Evolutionary conservation across 129 eudicot species (phyloP), one percentile per base, ranked within the genome.

Genomic region (Erigeron canadensis): DNA sequence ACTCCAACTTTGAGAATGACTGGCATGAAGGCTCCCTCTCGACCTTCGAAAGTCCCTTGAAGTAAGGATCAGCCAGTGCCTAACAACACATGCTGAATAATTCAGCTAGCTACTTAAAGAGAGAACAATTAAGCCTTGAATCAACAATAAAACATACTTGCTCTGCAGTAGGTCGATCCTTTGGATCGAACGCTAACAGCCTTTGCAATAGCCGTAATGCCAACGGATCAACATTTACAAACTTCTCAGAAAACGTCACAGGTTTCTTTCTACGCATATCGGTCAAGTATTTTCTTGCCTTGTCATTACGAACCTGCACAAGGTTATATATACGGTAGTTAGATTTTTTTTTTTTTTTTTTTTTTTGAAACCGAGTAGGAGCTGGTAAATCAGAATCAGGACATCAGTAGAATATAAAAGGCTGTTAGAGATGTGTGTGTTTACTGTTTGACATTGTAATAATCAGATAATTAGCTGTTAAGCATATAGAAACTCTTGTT

Each of bases 61-160:
- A 90, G 78, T 90, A 90, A n/a, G 94, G 88, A 74, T 90, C 96
- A 59, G 94, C 90, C 42, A 90, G 37, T 50, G 96, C 94, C 95
- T 85, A 68, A 64, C 18, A 50, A 57, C 54, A 79, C 17, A 71
- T 10, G 22, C 15, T n/a, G 9, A 34, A 10, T 23, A 72, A 43
- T 28, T 50, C 60, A 37, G 8, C 50, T 22, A 23, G 66, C 66
- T 34, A 61, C 12, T 8, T 4, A 8, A 4, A 61, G 34, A 11
- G 34, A 60, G 34, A 34, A 61, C 44, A 34, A 15, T 61, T 15
- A 7, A 61, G 13, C 44, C 16, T 61, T 3, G 13, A 37, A 61
- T 7, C 19, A n/a, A 61, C 66, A 37, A 22, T 15, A 37, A 13
- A 8, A 48, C 40, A 75, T 60, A 88, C 95, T 86, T 90, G 91